These are phyloP conservation scores for Trifolium repens DNA, from an alignment of 306 rosid genomes.

Conservation along the genomic window DNA sequence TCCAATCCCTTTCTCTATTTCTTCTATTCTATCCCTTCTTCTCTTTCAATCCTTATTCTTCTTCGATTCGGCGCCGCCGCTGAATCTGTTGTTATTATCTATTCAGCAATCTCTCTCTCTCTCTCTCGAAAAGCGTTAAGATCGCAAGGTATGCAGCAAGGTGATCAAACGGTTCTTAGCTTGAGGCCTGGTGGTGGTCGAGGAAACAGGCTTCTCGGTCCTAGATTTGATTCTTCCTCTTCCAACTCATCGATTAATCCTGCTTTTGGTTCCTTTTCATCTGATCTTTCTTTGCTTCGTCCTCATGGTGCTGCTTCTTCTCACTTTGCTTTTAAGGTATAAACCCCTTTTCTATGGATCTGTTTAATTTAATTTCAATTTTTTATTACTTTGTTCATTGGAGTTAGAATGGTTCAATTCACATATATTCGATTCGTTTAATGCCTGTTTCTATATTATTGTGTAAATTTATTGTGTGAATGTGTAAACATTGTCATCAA, in stretches of 20 bases:
- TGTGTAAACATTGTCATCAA: neutral
- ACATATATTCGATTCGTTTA: neutral
- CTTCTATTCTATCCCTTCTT: neutral
- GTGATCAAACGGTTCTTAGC: constrained; percentile 84
- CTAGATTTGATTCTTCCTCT: constrained; percentile 73
- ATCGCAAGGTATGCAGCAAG: constrained; percentile 97
- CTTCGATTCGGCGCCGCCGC: constrained; percentile 51
- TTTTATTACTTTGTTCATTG: neutral
- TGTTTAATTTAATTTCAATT: constrained; percentile 30
- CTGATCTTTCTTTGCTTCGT: constrained; percentile 71
- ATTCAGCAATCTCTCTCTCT: constrained; percentile 4
- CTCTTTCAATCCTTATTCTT: neutral
- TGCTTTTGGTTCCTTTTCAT: constrained; percentile 67
- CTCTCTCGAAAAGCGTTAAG: constrained; percentile 36
- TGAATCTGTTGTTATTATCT: constrained; percentile 19
- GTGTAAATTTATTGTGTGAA: neutral
- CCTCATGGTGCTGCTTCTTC: constrained; percentile 61
- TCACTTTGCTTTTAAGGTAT: constrained; percentile 69
- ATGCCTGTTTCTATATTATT: neutral
- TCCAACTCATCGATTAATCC: constrained; percentile 55
- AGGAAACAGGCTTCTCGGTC: constrained; percentile 68
- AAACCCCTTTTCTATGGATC: constrained; percentile 44
- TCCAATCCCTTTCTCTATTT: neutral
- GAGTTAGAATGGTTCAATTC: neutral
- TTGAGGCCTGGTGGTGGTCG: constrained; percentile 99